Conservation (phyloP, 805 yeast species). For the Brettanomyces naardenensis region DNA sequence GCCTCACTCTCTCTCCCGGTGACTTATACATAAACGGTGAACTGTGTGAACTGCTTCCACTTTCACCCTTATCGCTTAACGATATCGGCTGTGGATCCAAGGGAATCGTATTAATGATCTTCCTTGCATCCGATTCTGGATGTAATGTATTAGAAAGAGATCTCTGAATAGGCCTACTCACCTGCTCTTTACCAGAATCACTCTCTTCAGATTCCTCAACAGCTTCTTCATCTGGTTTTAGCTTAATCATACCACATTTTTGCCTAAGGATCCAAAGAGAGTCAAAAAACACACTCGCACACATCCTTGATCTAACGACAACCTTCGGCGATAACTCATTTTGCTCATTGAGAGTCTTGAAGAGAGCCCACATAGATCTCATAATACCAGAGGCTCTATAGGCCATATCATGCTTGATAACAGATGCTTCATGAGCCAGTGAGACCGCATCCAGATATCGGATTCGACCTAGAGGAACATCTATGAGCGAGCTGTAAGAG, state of each 20-base stretch:
- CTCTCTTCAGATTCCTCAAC: slow-evolving; percentile 13
- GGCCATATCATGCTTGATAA: slow-evolving; percentile 86
- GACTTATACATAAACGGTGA: slow-evolving; percentile 16
- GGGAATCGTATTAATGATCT: slow-evolving; percentile 71
- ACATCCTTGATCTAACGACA: slow-evolving; percentile 73
- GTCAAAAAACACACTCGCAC: slow-evolving; percentile 90
- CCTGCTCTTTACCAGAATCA: slow-evolving; percentile 14
- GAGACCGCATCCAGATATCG: slow-evolving; percentile 61
- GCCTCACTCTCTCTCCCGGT: slow-evolving; percentile 4
- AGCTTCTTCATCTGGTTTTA: slow-evolving; percentile 31
- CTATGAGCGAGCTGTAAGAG: slow-evolving; percentile 56
- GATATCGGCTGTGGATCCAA: slow-evolving; percentile 76
- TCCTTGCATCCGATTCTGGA: slow-evolving; percentile 67
- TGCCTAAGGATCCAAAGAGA: slow-evolving; percentile 78
- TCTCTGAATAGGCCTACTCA: slow-evolving; percentile 32
- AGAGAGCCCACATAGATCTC: slow-evolving; percentile 89
- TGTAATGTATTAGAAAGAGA: slow-evolving; percentile 47
- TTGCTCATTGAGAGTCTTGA: slow-evolving; percentile 57
- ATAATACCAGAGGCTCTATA: slow-evolving; percentile 89
- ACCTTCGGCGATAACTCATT: slow-evolving; percentile 34
- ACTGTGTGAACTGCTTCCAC: slow-evolving; percentile 14
- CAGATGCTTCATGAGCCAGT: slow-evolving; percentile 70
- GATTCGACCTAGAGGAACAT: slow-evolving; percentile 61
- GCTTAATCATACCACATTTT: slow-evolving; percentile 78
- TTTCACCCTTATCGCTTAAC: slow-evolving; percentile 18